Evolutionary conservation across 768 basidiomycete species (phyloP).

Genomic region (Xerocomellus amylosporus): DNA sequence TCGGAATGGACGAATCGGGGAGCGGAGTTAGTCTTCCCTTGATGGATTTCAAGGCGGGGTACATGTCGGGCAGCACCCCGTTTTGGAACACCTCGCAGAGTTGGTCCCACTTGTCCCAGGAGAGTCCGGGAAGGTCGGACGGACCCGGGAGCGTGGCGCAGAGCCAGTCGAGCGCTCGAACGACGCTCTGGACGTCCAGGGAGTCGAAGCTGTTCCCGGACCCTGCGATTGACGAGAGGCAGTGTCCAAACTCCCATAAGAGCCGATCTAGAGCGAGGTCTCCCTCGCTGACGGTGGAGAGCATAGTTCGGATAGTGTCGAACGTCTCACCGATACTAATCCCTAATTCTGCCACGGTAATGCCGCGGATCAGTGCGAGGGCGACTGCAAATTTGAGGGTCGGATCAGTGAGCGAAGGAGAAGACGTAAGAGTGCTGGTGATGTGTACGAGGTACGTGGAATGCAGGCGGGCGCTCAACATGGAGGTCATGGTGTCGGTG

Average conservation of each 20-base stretch:
- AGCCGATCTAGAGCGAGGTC: slow-evolving; percentile 27
- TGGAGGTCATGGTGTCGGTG: slow-evolving; percentile 39
- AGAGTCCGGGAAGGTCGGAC: slow-evolving; percentile 49
- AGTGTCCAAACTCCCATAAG: slow-evolving; percentile 38
- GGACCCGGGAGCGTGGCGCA: slow-evolving; percentile 41
- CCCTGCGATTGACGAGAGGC: slow-evolving; percentile 30
- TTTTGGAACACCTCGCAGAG: slow-evolving; percentile 42
- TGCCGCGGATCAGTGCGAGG: slow-evolving; percentile 31
- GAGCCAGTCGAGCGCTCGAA: slow-evolving; percentile 59
- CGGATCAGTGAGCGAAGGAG: slow-evolving; percentile 23
- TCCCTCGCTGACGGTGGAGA: slow-evolving; percentile 24
- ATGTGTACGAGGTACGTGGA: slow-evolving; percentile 46
- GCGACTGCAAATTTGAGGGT: slow-evolving; percentile 36
- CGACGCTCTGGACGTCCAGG: slow-evolving; percentile 38
- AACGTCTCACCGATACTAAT: slow-evolving; percentile 25
- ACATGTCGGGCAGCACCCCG: slow-evolving; percentile 27
- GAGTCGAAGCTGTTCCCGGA: slow-evolving; percentile 23
- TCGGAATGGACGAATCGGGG: slow-evolving; percentile 22
- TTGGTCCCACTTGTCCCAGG: slow-evolving; percentile 42
- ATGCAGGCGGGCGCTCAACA: slow-evolving; percentile 49
- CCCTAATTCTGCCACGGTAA: slow-evolving; percentile 23
- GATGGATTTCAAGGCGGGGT: slow-evolving; percentile 31
- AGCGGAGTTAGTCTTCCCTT: slow-evolving; percentile 33
- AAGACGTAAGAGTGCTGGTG: slow-evolving; percentile 30
- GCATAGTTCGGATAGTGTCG: slow-evolving; percentile 22